phyloP scores from a whole-genome alignment of 805 yeast genomes.

The Hanseniaspora clermontiae region DNA sequence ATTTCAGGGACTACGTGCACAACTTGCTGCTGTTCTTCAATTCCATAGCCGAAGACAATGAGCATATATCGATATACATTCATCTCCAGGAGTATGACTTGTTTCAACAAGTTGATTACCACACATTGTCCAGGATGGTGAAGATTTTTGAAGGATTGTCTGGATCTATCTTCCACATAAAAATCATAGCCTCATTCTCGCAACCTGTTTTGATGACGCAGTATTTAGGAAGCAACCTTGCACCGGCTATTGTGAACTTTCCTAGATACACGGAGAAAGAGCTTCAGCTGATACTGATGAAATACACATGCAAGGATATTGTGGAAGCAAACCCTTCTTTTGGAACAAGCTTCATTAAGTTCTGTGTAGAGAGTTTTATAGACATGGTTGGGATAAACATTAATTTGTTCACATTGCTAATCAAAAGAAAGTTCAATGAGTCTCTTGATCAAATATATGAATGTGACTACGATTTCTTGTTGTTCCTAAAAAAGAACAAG shows the following conservation, averaged over 20 bases:
- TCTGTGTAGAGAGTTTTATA: conserved; percentile 7
- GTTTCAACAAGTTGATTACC: conserved; percentile 6
- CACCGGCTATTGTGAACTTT: conserved; percentile 1
- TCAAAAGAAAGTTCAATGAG: not conserved
- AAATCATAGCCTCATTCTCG: conserved; percentile 9
- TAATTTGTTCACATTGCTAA: not conserved
- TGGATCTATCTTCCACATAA: conserved; percentile 9
- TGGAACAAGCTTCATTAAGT: not conserved
- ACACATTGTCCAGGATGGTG: not conserved
- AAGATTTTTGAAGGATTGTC: conserved; percentile 3
- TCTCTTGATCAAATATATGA: not conserved
- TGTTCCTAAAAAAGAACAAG: not conserved
- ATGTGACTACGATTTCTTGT: not conserved
- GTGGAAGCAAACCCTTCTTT: not conserved
- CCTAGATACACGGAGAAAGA: conserved; percentile 4
- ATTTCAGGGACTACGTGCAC: conserved; percentile 5
- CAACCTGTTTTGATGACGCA: conserved; percentile 2
- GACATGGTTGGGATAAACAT: conserved; percentile 4
- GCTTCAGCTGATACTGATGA: not conserved
- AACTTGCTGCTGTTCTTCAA: conserved; percentile 4
- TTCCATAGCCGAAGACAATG: not conserved
- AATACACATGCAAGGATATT: conserved; percentile 1
- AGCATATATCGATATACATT: conserved; percentile 3
- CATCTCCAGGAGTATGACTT: conserved; percentile 6
- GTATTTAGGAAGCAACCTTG: not conserved